Evolutionary conservation across 441 rosid genomes (phyloP), one percentile per base, ranked within the genome.

Genomic region (Aleurites moluccanus): DNA sequence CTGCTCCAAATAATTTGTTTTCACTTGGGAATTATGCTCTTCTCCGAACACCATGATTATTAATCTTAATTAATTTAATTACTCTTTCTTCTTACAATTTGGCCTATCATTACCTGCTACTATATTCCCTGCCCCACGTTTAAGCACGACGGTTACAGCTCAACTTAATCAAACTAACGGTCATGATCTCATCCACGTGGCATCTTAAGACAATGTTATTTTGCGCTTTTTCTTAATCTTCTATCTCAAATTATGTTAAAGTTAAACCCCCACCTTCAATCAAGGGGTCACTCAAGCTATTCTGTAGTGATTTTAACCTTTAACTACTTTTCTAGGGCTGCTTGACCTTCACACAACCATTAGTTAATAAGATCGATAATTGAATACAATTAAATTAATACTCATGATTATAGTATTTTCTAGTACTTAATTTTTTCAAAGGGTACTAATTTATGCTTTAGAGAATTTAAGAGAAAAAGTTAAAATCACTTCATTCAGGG

Each of bases 111-210:
- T 38, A 49, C 77, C 71, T 53, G 75, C 81, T 72, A 63, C 76
- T 38, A 69, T 80, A 82, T 85, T 85, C 80, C 74, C 77, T 21
- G 1, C 79, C 88, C 88, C 91, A 87, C 91, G 88, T 84, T 89
- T 76, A 71, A 69, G 88, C 93, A 87, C 85, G 90, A 86, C 74
- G 84, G 35, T 77, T 81, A 81, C 93, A 89, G 88, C 90, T 86
- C 86, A 83, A 74, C 83, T 72, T 25, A 2, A 55, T 33, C 61
- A 25, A 75, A 67, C 15, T 6, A 59, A 88, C 83, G 86, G 90
- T 66, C 69, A 4, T 76, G 84, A 84, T 86, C 79, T 74, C 64
- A 52, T 79, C 89, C 83, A 83, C 87, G 81, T 84, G 81, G 80
- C 75, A 4, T 50, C 35, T 44, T 33, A 3, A 61, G 23, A 2